phyloP scores from a whole-genome alignment of 768 basidiomycete species.

The Lactarius hatsudake region DNA sequence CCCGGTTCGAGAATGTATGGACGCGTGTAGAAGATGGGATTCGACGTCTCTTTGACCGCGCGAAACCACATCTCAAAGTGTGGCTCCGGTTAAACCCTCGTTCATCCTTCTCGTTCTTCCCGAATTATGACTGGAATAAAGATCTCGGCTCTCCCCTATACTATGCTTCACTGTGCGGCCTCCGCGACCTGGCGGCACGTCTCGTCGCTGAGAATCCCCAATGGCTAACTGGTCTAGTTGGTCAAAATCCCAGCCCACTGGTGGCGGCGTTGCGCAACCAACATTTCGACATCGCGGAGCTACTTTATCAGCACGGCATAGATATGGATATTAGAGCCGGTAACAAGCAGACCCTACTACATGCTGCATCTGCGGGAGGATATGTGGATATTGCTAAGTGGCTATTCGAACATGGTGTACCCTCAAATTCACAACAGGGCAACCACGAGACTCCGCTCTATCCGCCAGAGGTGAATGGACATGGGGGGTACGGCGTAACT shows the following conservation, averaged over 20 bases:
- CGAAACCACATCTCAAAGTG: not conserved
- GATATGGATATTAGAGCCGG: not conserved
- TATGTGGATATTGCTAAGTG: not conserved
- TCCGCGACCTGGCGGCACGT: not conserved
- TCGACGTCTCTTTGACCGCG: not conserved
- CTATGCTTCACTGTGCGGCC: not conserved
- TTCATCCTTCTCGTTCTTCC: too few species aligned
- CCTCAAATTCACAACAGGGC: too few species aligned
- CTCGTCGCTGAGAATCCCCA: not conserved
- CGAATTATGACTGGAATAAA: not conserved
- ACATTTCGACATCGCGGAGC: not conserved
- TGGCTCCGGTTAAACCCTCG: not conserved
- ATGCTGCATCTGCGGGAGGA: not conserved
- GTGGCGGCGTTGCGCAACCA: not conserved
- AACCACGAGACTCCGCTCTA: not conserved
- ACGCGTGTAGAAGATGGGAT: not conserved
- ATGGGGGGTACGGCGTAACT: not conserved
- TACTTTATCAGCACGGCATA: not conserved
- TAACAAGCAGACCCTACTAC: not conserved
- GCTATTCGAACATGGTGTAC: not conserved
- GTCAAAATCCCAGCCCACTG: not conserved
- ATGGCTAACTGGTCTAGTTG: not conserved
- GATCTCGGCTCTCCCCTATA: not conserved
- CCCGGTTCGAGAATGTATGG: not conserved
- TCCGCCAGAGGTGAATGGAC: not conserved